Percentiles rank a stretch among this genome's conserved stretches.
These are phyloP conservation scores for Diutina catenulata DNA, from an alignment of 1,139 yeast species.

Conservation along the genomic window DNA sequence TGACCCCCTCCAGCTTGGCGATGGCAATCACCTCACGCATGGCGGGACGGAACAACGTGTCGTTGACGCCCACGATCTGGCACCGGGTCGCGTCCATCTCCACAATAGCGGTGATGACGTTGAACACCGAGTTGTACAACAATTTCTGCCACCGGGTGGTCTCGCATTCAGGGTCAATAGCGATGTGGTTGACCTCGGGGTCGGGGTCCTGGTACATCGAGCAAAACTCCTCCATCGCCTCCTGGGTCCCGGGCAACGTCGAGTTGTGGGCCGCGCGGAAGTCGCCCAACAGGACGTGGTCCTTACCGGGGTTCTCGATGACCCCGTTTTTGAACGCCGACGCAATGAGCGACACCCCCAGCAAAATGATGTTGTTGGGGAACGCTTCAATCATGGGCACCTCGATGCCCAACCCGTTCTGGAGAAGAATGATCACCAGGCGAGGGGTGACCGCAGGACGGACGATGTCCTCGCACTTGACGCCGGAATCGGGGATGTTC, in stretches of 20 bases:
- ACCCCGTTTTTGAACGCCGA: conserved; percentile 45
- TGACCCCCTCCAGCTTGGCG: conserved; percentile 54
- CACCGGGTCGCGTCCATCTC: conserved; percentile 45
- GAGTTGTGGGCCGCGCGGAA: conserved; percentile 14
- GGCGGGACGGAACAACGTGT: conserved; percentile 42
- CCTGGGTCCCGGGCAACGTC: conserved; percentile 7
- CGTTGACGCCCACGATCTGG: conserved; percentile 42
- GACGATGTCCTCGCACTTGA: conserved; percentile 43
- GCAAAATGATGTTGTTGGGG: conserved; percentile 47
- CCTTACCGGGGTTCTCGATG: conserved; percentile 42
- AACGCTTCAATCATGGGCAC: conserved; percentile 41
- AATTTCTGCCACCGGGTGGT: conserved; percentile 62
- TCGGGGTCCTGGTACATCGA: conserved; percentile 34
- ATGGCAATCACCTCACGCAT: conserved; percentile 51
- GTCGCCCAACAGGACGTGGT: conserved; percentile 43
- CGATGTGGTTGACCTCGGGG: conserved; percentile 27
- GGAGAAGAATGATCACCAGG: conserved; percentile 51
- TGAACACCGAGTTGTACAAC: conserved; percentile 56
- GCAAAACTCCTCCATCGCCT: conserved; percentile 27
- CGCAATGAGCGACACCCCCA: conserved; percentile 62
- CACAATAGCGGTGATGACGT: conserved; percentile 46
- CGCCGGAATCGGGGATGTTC: conserved; percentile 57
- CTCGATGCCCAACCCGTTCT: conserved; percentile 71
- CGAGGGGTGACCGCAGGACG: conserved; percentile 37
- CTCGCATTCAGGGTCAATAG: conserved; percentile 36